These are phyloP conservation scores for Phytophthora litchii DNA, from an alignment of 352 stramenopile species.

Conservation along the genomic window DNA sequence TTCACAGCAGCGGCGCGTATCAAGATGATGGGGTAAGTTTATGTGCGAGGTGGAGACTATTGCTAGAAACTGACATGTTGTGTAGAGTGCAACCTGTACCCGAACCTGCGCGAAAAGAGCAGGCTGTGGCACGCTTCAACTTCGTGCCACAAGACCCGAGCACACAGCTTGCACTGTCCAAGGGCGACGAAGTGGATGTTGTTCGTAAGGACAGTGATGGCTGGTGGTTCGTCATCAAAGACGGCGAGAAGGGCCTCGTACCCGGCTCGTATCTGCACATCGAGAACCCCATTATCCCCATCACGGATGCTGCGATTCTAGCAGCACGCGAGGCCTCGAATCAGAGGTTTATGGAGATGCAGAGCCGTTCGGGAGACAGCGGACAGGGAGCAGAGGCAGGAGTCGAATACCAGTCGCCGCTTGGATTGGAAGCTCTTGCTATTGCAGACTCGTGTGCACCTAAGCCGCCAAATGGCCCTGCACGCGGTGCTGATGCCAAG, in stretches of 20 bases:
- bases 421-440: conserved; percentile 40
- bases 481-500: conserved; percentile 59
- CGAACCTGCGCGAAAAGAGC: conserved; percentile 56
- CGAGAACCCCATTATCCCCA: conserved; percentile 63
- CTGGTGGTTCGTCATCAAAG: conserved; percentile 85
- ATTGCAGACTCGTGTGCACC: conserved; percentile 42
- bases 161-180: conserved; percentile 73
- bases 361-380: conserved; percentile 33
- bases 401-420: conserved; percentile 46
- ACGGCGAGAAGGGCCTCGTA: conserved; percentile 82
- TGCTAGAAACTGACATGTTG: background rate
- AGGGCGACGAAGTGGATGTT: conserved; percentile 75
- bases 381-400: conserved; percentile 29
- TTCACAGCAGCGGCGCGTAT: conserved; percentile 62
- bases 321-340: conserved; percentile 79
- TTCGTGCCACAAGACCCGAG: conserved; percentile 73
- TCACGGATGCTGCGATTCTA: conserved; percentile 66
- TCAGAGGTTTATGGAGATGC: conserved; percentile 67
- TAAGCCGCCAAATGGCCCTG: conserved; percentile 40
- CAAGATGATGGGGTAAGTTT: conserved; percentile 55
- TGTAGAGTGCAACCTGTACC: conserved; percentile 33
- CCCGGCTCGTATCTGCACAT: conserved; percentile 76
- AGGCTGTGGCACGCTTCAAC: conserved; percentile 77
- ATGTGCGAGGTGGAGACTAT: background rate
- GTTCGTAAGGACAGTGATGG: conserved; percentile 84